phyloP scores from a whole-genome alignment of 2,329 filamentous ascomycete genomes.

The Trichoderma sp. region DNA sequence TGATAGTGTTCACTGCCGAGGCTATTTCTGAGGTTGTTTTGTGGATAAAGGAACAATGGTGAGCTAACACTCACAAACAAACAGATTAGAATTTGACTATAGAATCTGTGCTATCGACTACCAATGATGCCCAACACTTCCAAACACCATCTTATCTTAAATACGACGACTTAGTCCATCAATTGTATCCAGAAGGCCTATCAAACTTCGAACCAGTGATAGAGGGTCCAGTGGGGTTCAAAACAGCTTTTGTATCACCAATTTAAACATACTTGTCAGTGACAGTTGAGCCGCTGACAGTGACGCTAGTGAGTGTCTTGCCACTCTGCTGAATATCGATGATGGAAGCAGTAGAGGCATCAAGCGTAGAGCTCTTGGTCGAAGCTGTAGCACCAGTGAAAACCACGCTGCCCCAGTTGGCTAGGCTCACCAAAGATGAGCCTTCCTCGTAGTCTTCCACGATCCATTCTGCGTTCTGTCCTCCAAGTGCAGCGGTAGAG shows the following conservation, averaged over 20 bases:
- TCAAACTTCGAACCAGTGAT: not conserved
- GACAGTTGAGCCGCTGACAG: slow-evolving; percentile 10
- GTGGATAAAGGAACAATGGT: not conserved
- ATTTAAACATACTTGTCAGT: slow-evolving; percentile 5
- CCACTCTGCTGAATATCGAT: slow-evolving; percentile 9
- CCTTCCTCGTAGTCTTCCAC: slow-evolving; percentile 12
- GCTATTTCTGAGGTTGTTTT: not conserved
- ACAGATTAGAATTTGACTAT: slow-evolving; percentile 8
- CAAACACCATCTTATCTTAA: not conserved
- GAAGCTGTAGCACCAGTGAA: slow-evolving; percentile 20
- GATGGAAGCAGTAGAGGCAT: slow-evolving; percentile 5
- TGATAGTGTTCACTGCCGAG: not conserved
- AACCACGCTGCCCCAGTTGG: slow-evolving; percentile 18
- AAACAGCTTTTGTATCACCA: not conserved
- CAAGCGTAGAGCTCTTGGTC: not conserved
- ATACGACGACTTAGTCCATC: not conserved
- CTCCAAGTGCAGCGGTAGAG: not conserved
- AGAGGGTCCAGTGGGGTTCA: not conserved
- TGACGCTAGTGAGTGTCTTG: not conserved
- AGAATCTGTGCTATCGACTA: not conserved
- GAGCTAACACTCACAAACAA: not conserved
- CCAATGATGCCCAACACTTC: not conserved
- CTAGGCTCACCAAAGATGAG: not conserved
- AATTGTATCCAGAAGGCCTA: not conserved
- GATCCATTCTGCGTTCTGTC: slow-evolving; percentile 20